Evolutionary conservation across 2,329 filamentous ascomycete species (phyloP).

Genomic region (Botryosphaeria agaves): DNA sequence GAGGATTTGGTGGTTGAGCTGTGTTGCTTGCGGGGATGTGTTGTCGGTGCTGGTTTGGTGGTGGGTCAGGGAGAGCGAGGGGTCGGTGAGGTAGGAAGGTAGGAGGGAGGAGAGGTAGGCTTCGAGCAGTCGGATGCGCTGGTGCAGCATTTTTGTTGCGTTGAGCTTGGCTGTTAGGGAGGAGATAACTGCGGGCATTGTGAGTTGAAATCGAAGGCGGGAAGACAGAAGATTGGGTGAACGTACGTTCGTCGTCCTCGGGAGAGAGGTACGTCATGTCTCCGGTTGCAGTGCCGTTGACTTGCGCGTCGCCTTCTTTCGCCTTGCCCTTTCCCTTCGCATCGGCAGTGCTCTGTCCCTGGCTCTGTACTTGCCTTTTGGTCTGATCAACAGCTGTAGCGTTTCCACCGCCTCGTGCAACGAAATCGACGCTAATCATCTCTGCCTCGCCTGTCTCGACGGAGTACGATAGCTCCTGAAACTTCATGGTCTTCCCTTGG

Average conservation of each 20-base stretch:
- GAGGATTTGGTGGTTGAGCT: slow-evolving; percentile 50
- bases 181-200: slow-evolving; percentile 31
- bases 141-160: slow-evolving; percentile 80
- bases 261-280: slow-evolving; percentile 27
- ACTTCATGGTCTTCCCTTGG: slow-evolving; percentile 38
- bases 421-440: slow-evolving; percentile 93
- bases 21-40: slow-evolving; percentile 3
- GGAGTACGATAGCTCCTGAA: slow-evolving; percentile 68
- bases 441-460: slow-evolving; percentile 92
- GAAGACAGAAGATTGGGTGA: neutral
- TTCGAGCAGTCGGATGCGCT: slow-evolving; percentile 36
- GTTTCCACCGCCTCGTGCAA: slow-evolving; percentile 70
- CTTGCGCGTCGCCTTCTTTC: slow-evolving; percentile 12
- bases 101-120: slow-evolving; percentile 60
- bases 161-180: slow-evolving; percentile 75
- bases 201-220: slow-evolving; percentile 4
- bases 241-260: slow-evolving; percentile 46
- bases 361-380: slow-evolving; percentile 14
- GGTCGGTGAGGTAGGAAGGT: slow-evolving; percentile 40
- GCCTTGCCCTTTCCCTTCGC: slow-evolving; percentile 38
- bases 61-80: slow-evolving; percentile 15
- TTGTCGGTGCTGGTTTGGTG: slow-evolving; percentile 11
- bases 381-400: slow-evolving; percentile 42
- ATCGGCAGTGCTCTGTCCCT: too few relatives aligned
- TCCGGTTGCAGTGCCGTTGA: slow-evolving; percentile 10